These are phyloP conservation scores for Daedaleopsis sinensis DNA, from an alignment of 768 basidiomycete genomes.

Conservation along the genomic window DNA sequence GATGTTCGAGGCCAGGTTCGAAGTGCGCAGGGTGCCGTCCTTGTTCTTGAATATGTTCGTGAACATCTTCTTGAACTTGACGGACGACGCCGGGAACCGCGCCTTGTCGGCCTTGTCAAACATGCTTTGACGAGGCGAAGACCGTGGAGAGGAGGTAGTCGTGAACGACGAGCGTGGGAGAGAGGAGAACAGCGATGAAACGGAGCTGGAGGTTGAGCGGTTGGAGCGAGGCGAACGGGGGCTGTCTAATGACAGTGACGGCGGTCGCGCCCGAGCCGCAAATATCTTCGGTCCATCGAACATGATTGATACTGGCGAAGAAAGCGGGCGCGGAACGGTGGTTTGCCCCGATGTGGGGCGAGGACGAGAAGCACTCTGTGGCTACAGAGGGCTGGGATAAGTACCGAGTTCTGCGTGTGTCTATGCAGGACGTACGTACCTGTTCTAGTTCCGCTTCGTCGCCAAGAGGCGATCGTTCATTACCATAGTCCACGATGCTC, in stretches of 20 bases:
- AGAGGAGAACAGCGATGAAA: conserved; percentile 18
- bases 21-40: conserved; percentile 2
- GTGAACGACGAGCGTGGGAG: conserved; percentile 19
- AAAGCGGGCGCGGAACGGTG: conserved; percentile 14
- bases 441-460: not conserved
- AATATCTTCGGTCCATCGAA: not conserved
- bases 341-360: conserved; percentile 14
- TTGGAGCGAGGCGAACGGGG: conserved; percentile 7
- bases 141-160: conserved; percentile 11
- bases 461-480: conserved; percentile 7
- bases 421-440: not conserved
- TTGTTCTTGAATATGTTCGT: conserved; percentile 21
- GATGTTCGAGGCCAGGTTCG: not conserved
- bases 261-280: conserved; percentile 7
- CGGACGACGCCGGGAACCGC: conserved; percentile 12
- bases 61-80: conserved; percentile 22
- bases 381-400: not conserved
- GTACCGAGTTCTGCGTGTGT: not conserved
- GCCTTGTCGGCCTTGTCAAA: conserved; percentile 14
- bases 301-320: conserved; percentile 9
- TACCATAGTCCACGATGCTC: conserved; percentile 19
- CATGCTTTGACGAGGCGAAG: conserved; percentile 8
- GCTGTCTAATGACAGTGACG: conserved; percentile 11
- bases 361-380: conserved; percentile 2
- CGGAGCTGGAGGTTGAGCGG: conserved; percentile 15